Evolutionary conservation across 495 filamentous ascomycete species (phyloP).

Genomic region (Penicillium tannophilum): DNA sequence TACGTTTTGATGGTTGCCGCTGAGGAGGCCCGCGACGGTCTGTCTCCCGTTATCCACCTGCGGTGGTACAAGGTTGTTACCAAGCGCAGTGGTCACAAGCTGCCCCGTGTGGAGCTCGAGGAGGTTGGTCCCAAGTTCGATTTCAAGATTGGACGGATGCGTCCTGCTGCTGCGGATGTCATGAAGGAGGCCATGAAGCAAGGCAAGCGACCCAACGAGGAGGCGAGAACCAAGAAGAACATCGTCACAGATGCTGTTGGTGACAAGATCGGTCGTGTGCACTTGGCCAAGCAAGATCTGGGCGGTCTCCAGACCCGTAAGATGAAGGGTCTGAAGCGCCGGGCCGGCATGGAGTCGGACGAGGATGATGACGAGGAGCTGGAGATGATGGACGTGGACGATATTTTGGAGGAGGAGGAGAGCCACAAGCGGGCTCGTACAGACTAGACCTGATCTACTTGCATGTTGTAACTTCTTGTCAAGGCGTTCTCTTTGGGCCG

Average conservation of each 20-base stretch:
- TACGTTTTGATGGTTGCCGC: slow-evolving; percentile 82
- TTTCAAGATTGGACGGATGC: slow-evolving; percentile 81
- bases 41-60: slow-evolving; percentile 73
- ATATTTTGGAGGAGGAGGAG: slow-evolving; percentile 36
- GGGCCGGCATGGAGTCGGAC: slow-evolving; percentile 56
- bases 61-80: slow-evolving; percentile 83
- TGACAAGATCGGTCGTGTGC: slow-evolving; percentile 93
- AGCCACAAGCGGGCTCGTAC: slow-evolving; percentile 41
- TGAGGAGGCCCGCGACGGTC: slow-evolving; percentile 66
- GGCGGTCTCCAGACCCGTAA: slow-evolving; percentile 88
- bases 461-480: slow-evolving; percentile 30
- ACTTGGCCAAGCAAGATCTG: slow-evolving; percentile 89
- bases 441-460: slow-evolving; percentile 33
- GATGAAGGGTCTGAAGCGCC: slow-evolving; percentile 97
- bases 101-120: slow-evolving; percentile 89
- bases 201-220: slow-evolving; percentile 63
- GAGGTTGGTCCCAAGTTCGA: slow-evolving; percentile 96
- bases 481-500: slow-evolving; percentile 33
- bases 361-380: slow-evolving; percentile 43
- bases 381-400: slow-evolving; percentile 43
- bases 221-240: slow-evolving; percentile 85
- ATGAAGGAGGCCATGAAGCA: slow-evolving; percentile 91
- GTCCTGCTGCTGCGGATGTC: slow-evolving; percentile 71
- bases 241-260: slow-evolving; percentile 86
- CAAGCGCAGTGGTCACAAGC: slow-evolving; percentile 79